Percentiles rank a stretch among this genome's conserved stretches.
Conservation (phyloP, 2,329 filamentous ascomycete species). For the Colletotrichum sojae region DNA sequence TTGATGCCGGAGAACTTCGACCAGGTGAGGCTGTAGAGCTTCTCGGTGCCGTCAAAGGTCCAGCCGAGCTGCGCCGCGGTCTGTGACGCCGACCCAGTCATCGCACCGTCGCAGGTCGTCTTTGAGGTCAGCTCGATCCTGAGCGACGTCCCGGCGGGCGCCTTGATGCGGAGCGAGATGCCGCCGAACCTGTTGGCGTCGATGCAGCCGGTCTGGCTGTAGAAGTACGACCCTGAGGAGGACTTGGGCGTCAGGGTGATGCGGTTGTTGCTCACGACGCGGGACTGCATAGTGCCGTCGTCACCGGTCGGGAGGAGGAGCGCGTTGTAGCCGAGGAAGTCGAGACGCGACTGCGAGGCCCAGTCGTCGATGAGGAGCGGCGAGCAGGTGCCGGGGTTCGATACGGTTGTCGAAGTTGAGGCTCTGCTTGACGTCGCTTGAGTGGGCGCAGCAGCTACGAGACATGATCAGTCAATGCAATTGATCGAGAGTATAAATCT, state of each 20-base stretch:
- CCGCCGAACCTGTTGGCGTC: conserved; percentile 68
- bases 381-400: conserved; percentile 49
- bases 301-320: conserved; percentile 69
- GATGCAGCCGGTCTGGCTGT: conserved; percentile 68
- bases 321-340: conserved; percentile 73
- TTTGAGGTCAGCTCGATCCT: conserved; percentile 66
- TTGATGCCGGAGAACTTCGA: conserved; percentile 66
- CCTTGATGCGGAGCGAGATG: conserved; percentile 69
- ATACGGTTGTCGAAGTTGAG: conserved; percentile 18
- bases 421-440: conserved; percentile 14
- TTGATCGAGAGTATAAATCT: neutral
- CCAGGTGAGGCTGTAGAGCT: conserved; percentile 71
- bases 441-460: conserved; percentile 13
- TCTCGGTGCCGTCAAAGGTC: conserved; percentile 72
- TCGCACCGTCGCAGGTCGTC: conserved; percentile 57
- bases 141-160: conserved; percentile 65
- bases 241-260: conserved; percentile 66
- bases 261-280: conserved; percentile 65
- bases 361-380: conserved; percentile 71
- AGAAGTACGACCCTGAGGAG: conserved; percentile 67
- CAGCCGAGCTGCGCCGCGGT: conserved; percentile 67
- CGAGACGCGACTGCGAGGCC: conserved; percentile 72
- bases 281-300: conserved; percentile 69
- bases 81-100: conserved; percentile 52
- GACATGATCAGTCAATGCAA: conserved; percentile 8